These are phyloP conservation scores for Astragalus glycyphyllos DNA, from an alignment of 306 rosid species.

Conservation along the genomic window DNA sequence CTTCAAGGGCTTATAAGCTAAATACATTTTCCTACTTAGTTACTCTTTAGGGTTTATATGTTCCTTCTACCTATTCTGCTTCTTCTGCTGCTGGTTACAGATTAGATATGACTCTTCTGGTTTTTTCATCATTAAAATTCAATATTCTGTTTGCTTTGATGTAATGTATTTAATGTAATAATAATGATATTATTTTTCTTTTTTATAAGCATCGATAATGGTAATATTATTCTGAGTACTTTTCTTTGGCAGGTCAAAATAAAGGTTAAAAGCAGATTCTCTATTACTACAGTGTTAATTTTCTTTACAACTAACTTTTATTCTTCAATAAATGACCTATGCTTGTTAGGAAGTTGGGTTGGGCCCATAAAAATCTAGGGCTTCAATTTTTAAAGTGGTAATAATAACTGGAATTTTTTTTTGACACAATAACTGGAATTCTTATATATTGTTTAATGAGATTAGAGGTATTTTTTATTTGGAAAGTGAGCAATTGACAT, in stretches of 20 bases:
- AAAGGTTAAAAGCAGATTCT: slow-evolving; percentile 45
- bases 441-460: background rate
- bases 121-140: slow-evolving; percentile 13
- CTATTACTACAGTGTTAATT: background rate
- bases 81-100: background rate
- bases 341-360: background rate
- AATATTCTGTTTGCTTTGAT: too few species aligned
- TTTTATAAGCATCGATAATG: background rate
- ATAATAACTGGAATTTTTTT: background rate
- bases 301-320: slow-evolving; percentile 32
- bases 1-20: slow-evolving; percentile 46
- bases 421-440: too few species aligned
- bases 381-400: background rate
- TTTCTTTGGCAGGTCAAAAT: slow-evolving; percentile 39
- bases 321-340: slow-evolving; percentile 10
- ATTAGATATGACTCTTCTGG: background rate
- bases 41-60: too few species aligned
- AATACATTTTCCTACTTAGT: slow-evolving; percentile 48
- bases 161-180: too few species aligned
- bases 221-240: slow-evolving; percentile 21
- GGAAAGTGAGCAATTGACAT: background rate
- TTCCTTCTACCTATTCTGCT: background rate
- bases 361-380: slow-evolving; percentile 1
- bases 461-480: background rate
- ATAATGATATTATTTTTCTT: background rate